A percentile compares a stretch with the other conserved stretches of the same genome.
phyloP scores from a whole-genome alignment of 352 stramenopile species.

The Globisporangium alternatum region DNA sequence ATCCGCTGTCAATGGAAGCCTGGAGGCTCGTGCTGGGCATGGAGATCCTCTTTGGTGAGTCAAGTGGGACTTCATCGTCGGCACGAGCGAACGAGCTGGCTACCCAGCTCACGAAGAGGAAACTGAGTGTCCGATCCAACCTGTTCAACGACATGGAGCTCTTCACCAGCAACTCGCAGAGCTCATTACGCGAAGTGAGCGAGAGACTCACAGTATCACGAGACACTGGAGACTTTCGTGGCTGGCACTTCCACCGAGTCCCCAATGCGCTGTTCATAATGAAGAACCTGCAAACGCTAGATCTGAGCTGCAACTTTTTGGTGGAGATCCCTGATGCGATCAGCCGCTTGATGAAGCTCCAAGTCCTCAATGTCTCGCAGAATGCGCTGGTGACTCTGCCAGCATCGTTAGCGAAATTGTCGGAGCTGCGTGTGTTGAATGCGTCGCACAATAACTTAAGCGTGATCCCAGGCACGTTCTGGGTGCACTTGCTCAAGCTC shows the following conservation, averaged over 20 bases:
- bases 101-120: conserved; percentile 30
- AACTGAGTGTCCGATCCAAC: conserved; percentile 25
- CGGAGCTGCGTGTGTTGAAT: conserved; percentile 32
- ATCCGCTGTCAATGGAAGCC: conserved; percentile 36
- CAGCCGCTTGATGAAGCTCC: conserved; percentile 29
- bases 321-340: conserved; percentile 40
- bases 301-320: conserved; percentile 53
- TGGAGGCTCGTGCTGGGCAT: conserved; percentile 51
- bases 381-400: conserved; percentile 52
- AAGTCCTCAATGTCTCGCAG: conserved; percentile 50
- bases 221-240: conserved; percentile 5
- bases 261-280: conserved; percentile 39
- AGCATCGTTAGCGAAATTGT: conserved; percentile 23
- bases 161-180: conserved; percentile 23
- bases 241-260: conserved; percentile 20
- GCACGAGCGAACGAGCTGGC: conserved; percentile 24
- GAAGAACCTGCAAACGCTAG: conserved; percentile 29
- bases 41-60: conserved; percentile 58
- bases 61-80: conserved; percentile 7
- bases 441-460: conserved; percentile 65
- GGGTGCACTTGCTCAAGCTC: conserved; percentile 29
- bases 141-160: conserved; percentile 14
- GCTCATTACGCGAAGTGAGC: background rate
- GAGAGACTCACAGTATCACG: background rate
- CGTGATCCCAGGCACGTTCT: conserved; percentile 21